Base-by-base conservation (phyloP, 2,329 filamentous ascomycete species). In the Ophiocordyceps polyrhachis-furcata region DNA sequence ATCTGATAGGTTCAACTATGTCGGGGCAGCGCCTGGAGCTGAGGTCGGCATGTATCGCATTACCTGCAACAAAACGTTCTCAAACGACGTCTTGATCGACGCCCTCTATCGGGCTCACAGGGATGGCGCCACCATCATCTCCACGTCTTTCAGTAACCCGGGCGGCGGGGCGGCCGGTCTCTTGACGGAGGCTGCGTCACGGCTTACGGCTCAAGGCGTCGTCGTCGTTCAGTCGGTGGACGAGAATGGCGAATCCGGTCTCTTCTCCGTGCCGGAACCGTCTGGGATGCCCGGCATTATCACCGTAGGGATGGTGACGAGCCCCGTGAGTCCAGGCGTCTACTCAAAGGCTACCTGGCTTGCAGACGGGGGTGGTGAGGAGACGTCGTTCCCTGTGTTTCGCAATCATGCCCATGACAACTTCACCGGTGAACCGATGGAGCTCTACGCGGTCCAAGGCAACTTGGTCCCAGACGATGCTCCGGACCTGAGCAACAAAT, bases 61-160 rank as follows among this genome's bases (percentile, higher is more conserved):
- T 46, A 71, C 72, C 41, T 79, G 74, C 55, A 46, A 53, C 0
- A 73, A 71, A 32, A 55, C 60, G 31, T 62, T 67, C 17, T 55
- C 58, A 14, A 70, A 71, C 51, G 76, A 79, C 47, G 61, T 79
- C 12, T 56, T 80, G 43, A 73, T 79, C 41, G 66, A 67, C 11
- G 73, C 75, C 1, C 78, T 73, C 53, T 69, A 73, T 57, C 67
- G 65, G 52, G 77, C 77, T 0, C 77, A 69, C 50, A 68, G 79
- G 52, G 74, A 68, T n/a, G 73, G 72, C 31, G 68, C 68, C 32
- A 62, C 76, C 51, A 69, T 76, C 49, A 74, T 76, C 53, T 72
- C 68, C 2, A 64, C 69, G 1, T 74, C 70, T 3, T 66, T 76
- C 41, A 70, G 71, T 17, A 64, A 63, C 0, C 51, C 65, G 0